Base-by-base conservation (phyloP, 805 yeast species). In the Cyberlindnera subsufficiens region DNA sequence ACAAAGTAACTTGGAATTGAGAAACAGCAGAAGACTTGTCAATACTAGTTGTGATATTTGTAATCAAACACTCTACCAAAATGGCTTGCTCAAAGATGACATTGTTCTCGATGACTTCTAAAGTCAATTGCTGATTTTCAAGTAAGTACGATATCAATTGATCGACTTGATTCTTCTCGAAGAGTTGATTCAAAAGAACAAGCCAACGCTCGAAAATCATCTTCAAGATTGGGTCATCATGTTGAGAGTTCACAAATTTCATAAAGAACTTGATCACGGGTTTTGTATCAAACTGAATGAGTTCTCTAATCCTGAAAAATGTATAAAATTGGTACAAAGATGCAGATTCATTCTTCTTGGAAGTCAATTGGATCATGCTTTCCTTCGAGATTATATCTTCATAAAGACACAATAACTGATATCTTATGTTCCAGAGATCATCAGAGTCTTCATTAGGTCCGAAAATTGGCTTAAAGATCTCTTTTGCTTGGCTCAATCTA, bases 191-290 rank as follows among this genome's bases (percentile, higher is more conserved):
- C 33, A 71, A 42, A 1, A 82, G 45, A 1, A 80, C 72, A 32
- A 71, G 53, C 88, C 88, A 83, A 52, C 86, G 74, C 9, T 53
- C 48, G 40, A 80, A 68, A 0, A 69, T 41, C 13, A 54, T 42
- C 30, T 44, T 25, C 8, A 65, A 42, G 39, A 59, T 46, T 1
- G 42, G 40, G 1, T 42, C 16, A 3, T 56, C 40, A 2, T 38
- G 46, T 8, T 43, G 20, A 15, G 46, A 38, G 16, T 9, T 20
- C 13, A 63, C 51, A 42, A 49, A 61, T 6, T 45, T 39, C n/a
- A 67, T 38, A 39, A 68, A 66, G 2, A 45, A 40, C 1, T 39
- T 31, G 4, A 49, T 30, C 10, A 66, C 33, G 4, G 35, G 30
- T 0, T 45, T 18, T 2, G 62, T 19, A 11, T 63, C 61, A 37